Conservation (phyloP, 441 rosid genomes). For the Populus trichocarpa region DNA sequence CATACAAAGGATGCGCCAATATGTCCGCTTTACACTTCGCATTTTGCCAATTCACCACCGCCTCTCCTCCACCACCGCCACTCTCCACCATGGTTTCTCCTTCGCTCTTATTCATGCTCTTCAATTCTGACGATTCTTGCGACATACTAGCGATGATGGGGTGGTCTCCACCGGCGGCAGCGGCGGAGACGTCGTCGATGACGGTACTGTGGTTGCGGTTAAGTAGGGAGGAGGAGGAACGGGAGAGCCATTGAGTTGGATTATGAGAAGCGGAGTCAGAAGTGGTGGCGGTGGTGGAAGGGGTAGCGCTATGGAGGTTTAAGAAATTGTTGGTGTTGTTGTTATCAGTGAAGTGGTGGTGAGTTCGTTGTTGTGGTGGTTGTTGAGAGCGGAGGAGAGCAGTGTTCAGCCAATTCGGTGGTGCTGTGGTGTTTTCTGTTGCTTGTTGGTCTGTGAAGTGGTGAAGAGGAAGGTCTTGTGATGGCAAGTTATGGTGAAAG, state of each 20-base stretch:
- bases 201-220: constrained; percentile 51
- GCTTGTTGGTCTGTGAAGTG: constrained; percentile 55
- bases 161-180: constrained; percentile 21
- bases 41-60: constrained; percentile 77
- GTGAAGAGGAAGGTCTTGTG: constrained; percentile 77
- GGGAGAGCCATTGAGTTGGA: constrained; percentile 64
- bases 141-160: constrained; percentile 43
- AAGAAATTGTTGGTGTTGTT: constrained; percentile 39
- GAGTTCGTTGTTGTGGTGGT: constrained; percentile 30
- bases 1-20: constrained; percentile 81
- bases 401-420: constrained; percentile 84
- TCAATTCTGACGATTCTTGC: constrained; percentile 48
- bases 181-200: constrained; percentile 52
- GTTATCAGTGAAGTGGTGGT: constrained; percentile 44
- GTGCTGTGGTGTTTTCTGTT: constrained; percentile 28
- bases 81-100: constrained; percentile 29
- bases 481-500: constrained; percentile 64
- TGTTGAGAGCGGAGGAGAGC: constrained; percentile 73
- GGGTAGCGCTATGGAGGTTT: constrained; percentile 57
- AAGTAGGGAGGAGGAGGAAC: constrained; percentile 40
- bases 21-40: constrained; percentile 88
- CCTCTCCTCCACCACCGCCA: constrained; percentile 49
- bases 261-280: constrained; percentile 45
- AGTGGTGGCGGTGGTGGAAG: constrained; percentile 40
- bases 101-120: constrained; percentile 44